A percentile compares a stretch with the other conserved stretches of the same genome.
phyloP scores from a whole-genome alignment of 2,329 filamentous ascomycete species.

The Daldinia eschscholtzii region DNA sequence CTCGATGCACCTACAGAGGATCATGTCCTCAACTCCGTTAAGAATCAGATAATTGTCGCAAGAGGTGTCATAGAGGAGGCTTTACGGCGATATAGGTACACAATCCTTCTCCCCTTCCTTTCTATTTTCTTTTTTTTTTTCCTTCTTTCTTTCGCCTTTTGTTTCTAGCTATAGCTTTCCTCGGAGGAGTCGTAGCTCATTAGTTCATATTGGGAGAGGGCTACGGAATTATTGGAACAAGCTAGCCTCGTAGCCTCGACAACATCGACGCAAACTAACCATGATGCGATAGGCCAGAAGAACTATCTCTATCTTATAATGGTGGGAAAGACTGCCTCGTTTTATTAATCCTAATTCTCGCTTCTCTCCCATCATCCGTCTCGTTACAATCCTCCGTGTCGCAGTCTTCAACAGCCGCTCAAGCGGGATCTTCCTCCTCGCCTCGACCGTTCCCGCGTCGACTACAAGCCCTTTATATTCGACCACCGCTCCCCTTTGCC shows the following conservation, averaged over 20 bases:
- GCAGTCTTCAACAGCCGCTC: constrained; percentile 34
- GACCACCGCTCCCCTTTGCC: constrained; percentile 83
- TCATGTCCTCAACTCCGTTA: constrained; percentile 71
- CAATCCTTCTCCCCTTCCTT: constrained; percentile 25
- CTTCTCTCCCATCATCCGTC: constrained; percentile 62
- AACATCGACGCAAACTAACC: constrained; percentile 9
- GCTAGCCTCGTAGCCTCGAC: not conserved
- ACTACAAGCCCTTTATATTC: constrained; percentile 89
- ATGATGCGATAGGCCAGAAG: constrained; percentile 69
- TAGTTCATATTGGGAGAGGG: too few relatives aligned
- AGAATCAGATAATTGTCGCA: constrained; percentile 79
- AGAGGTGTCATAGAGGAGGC: constrained; percentile 81
- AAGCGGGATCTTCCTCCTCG: constrained; percentile 39
- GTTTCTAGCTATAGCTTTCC: not conserved
- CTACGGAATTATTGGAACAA: not conserved
- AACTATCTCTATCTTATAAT: constrained; percentile 94
- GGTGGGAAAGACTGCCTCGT: constrained; percentile 98
- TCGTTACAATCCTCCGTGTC: constrained; percentile 48
- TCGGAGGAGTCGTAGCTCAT: not conserved
- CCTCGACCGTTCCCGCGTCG: constrained; percentile 55
- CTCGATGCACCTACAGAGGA: constrained; percentile 70
- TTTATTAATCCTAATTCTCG: constrained; percentile 87
- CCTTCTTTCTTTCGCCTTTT: constrained; percentile 14
- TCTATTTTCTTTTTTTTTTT: not conserved
- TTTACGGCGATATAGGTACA: constrained; percentile 78